A percentile compares a stretch with the other conserved stretches of the same genome.
Conservation (phyloP, 345 rosid species). For the Melaleuca alternifolia region DNA sequence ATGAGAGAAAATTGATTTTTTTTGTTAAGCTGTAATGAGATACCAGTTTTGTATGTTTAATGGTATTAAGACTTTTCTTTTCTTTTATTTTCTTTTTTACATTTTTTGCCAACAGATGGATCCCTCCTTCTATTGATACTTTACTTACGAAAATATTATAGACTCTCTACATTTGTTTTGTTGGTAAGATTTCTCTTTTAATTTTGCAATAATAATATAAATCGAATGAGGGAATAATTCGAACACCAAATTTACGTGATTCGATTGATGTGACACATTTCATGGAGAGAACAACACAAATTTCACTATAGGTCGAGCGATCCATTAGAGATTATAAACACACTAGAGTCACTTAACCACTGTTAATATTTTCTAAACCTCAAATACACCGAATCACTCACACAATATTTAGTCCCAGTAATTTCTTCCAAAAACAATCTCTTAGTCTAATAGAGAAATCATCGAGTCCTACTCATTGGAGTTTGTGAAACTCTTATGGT, state of each 20-base stretch:
- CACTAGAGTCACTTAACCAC: neutral
- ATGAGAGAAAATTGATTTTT: no score
- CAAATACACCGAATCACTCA: no score
- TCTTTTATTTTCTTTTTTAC: no score
- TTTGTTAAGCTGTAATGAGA: no score
- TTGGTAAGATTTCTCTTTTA: neutral
- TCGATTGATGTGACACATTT: neutral
- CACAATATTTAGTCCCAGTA: no score
- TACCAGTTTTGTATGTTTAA: neutral
- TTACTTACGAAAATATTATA: neutral
- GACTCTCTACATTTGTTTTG: neutral
- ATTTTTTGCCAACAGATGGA: neutral
- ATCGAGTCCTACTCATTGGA: neutral
- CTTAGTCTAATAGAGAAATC: neutral
- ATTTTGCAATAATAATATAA: no score
- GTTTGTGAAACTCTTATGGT: neutral
- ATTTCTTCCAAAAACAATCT: neutral
- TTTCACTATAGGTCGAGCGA: neutral
- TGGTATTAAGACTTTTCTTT: neutral
- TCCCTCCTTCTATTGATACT: neutral
- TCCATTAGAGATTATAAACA: no score
- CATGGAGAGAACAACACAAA: no score
- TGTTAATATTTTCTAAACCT: accelerated
- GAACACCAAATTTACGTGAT: neutral
- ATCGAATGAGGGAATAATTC: neutral